A percentile compares a stretch with the other conserved stretches of the same genome.
These are phyloP conservation scores for Jaminaea rosea DNA, from an alignment of 1,284 basidiomycete species.

Conservation along the genomic window DNA sequence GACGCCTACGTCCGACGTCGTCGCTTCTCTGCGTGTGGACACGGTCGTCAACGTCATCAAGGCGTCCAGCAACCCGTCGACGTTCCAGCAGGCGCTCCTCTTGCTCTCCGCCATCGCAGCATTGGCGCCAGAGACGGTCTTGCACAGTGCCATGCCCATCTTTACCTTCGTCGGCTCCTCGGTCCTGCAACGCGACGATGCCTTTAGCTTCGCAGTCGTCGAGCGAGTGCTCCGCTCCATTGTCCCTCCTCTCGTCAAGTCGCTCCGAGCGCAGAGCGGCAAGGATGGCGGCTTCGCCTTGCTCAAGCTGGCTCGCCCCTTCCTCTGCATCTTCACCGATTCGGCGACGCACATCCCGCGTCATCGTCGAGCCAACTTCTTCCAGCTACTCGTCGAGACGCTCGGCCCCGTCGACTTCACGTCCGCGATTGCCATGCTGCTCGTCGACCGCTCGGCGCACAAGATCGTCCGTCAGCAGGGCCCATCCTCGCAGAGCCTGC, in stretches of 20 bases:
- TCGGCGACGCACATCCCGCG: constrained; percentile 76
- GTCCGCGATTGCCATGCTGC: constrained; percentile 71
- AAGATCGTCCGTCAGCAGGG: constrained; percentile 62
- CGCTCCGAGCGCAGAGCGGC: constrained; percentile 54
- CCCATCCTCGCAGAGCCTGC: constrained; percentile 51
- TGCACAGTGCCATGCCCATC: constrained; percentile 94
- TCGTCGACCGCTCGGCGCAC: constrained; percentile 69
- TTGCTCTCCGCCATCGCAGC: constrained; percentile 75
- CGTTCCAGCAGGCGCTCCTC: constrained; percentile 85
- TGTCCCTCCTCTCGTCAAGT: constrained; percentile 80
- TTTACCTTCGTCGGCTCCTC: constrained; percentile 99
- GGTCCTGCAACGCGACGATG: constrained; percentile 89
- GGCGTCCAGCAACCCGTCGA: constrained; percentile 75
- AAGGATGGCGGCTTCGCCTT: constrained; percentile 13
- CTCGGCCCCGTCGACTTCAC: constrained; percentile 75
- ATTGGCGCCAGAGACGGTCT: constrained; percentile 76
- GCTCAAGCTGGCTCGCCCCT: constrained; percentile 50
- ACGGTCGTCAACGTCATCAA: constrained; percentile 41
- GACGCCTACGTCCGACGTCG: constrained; percentile 21
- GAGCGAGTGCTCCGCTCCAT: constrained; percentile 91
- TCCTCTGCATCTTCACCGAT: constrained; percentile 78
- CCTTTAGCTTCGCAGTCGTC: constrained; percentile 87
- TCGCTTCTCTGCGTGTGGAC: constrained; percentile 30
- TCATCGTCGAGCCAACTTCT: constrained; percentile 81
- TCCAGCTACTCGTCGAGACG: constrained; percentile 77